Evolutionary conservation across 768 basidiomycete genomes (phyloP).

Genomic region (Naganishia antarctica): DNA sequence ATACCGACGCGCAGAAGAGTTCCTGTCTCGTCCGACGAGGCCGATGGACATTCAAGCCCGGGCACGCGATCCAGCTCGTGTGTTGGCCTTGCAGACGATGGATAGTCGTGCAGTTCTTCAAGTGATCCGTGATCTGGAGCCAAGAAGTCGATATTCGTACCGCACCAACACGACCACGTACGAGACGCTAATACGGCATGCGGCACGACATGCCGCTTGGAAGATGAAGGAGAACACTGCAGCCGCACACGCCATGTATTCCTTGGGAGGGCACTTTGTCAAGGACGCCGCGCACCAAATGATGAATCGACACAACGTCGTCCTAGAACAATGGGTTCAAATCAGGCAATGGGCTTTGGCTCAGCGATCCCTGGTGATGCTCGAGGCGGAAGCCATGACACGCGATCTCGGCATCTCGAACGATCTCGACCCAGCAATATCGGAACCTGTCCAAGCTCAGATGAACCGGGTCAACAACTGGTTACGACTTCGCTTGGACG

Average conservation of each 20-base stretch:
- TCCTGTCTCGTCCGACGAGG: not conserved
- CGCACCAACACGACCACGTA: constrained; percentile 17
- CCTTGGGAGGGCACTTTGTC: constrained; percentile 17
- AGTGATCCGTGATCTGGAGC: not conserved
- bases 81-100: not conserved
- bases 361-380: not conserved
- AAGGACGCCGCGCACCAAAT: constrained; percentile 18
- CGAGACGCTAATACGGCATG: constrained; percentile 6
- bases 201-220: constrained; percentile 11
- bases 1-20: constrained; percentile 1
- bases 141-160: not conserved
- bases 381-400: not conserved
- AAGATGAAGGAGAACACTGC: constrained; percentile 15
- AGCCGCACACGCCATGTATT: not conserved
- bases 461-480: not conserved
- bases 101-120: not conserved
- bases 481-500: not conserved
- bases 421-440: not conserved
- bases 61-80: constrained; percentile 1
- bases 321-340: constrained; percentile 18
- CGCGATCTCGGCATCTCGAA: not conserved
- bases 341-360: constrained; percentile 4
- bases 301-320: constrained; percentile 3
- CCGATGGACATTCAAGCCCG: not conserved
- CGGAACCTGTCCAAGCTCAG: not conserved